Conservation (phyloP, 805 yeast species). For the Teunomyces gatunensis region DNA sequence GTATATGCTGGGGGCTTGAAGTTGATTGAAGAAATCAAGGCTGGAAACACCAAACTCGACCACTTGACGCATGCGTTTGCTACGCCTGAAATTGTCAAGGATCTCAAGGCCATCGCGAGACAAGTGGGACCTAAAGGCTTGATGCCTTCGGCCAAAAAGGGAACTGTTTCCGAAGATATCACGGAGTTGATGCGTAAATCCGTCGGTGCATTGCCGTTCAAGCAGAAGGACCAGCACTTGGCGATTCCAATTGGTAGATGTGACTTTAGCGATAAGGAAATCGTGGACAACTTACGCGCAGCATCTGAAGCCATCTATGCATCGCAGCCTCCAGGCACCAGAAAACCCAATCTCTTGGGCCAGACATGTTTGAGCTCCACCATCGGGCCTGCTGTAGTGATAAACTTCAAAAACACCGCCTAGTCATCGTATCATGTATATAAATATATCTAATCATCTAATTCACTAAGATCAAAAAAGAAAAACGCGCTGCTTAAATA, state of each 20-base stretch:
- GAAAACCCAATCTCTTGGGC: conserved; percentile 69
- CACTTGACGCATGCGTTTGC: conserved; percentile 74
- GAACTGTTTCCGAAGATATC: conserved; percentile 76
- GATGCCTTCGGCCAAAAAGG: conserved; percentile 83
- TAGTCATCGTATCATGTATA: conserved; percentile 8
- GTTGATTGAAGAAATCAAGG: conserved; percentile 58
- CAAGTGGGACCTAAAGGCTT: conserved; percentile 84
- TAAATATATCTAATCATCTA: background rate
- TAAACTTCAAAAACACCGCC: conserved; percentile 33
- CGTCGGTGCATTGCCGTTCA: conserved; percentile 72
- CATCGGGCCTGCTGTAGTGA: conserved; percentile 76
- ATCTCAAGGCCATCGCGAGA: conserved; percentile 68
- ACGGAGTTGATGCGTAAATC: conserved; percentile 49
- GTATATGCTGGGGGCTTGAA: conserved; percentile 67
- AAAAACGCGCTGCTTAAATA: background rate
- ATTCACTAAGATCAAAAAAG: no score
- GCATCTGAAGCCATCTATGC: conserved; percentile 62
- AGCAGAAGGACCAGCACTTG: conserved; percentile 63
- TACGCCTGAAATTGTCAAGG: conserved; percentile 73
- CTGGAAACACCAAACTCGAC: conserved; percentile 47
- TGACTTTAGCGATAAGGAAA: conserved; percentile 72
- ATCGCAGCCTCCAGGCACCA: conserved; percentile 54
- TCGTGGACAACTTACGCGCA: conserved; percentile 65
- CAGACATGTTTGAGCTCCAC: conserved; percentile 67
- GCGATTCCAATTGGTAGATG: conserved; percentile 74